Base-by-base conservation (phyloP, 2,329 filamentous ascomycete species). In the Pezicula carpinea region DNA sequence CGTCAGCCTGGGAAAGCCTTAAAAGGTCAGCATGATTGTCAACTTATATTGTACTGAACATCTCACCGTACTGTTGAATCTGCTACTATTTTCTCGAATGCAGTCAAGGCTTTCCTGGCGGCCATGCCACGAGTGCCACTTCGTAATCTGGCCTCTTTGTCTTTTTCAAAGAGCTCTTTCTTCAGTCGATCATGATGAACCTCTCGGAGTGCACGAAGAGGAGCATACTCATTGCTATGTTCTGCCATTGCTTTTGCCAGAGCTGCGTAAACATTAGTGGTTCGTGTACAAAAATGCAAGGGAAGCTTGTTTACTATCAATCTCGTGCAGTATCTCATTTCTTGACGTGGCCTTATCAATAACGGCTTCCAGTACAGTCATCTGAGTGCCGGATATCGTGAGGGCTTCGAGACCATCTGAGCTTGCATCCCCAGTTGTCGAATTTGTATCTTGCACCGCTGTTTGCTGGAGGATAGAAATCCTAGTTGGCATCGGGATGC, bases 91-190 rank as follows among this genome's bases (percentile, higher is more conserved):
- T 82, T 82, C 59, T 95, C 89, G 22, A 83, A 77, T 4, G 77
- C 76, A 42, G 82, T 79, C 15, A 93, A 66, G 1, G 82, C 79
- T 58, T 93, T 92, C n/a, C 88, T 74, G 0, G 88, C 88, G 50
- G 85, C 77, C 61, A 86, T 69, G 0, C 89, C 89, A 35, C 89
- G 71, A 1, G 86, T 78, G 29, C 89, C 89, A 58, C 87, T 92
- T 43, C 87, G 74, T 34, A 89, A 68, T 35, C 80, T 74, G 6
- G 88, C 87, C 59, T 89, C 82, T 54, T 90, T 87, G 58, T 88
- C 82, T 1, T 83, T 76, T 17, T 83, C 75, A 47, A 86, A 87
- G 3, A 90, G 69, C 6, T 79, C 75, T 56, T 77, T 75, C 53
- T 79, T 74, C 32, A 86, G 69, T 18, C 80, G 73, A 51, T 82